Conservation (phyloP, 495 filamentous ascomycete genomes). For the Aspergillus homomorphus region DNA sequence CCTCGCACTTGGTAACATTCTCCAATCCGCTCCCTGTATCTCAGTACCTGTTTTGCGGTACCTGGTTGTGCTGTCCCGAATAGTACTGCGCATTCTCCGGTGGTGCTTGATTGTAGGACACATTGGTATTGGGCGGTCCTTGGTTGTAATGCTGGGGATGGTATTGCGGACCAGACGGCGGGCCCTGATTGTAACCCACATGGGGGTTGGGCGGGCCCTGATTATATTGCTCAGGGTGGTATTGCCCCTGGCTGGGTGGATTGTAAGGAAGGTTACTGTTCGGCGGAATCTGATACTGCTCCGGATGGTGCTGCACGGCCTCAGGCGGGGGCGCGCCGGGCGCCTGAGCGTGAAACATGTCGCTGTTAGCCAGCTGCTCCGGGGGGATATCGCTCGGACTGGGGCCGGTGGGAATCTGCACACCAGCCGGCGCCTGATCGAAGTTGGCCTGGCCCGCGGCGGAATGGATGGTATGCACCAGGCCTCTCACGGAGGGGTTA, state of each 20-base stretch:
- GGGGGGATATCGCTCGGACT: conserved; percentile 12
- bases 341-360: background rate
- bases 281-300: background rate
- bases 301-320: background rate
- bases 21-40: no score
- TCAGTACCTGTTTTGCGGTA: background rate
- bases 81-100: background rate
- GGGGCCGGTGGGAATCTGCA: conserved; percentile 4
- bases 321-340: background rate
- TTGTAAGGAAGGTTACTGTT: background rate
- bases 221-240: background rate
- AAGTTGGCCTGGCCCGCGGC: conserved; percentile 6
- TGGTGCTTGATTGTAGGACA: background rate
- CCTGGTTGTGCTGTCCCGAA: background rate
- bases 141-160: background rate
- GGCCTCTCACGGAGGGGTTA: conserved; percentile 1
- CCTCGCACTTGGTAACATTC: no score
- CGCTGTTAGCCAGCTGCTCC: background rate
- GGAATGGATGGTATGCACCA: conserved; percentile 3
- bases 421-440: background rate
- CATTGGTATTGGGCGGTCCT: background rate
- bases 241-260: no score
- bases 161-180: background rate
- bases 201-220: background rate
- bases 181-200: background rate